Percentiles rank a stretch among this genome's conserved stretches.
phyloP scores from a whole-genome alignment of 345 rosid species.

The Camelina hispida region DNA sequence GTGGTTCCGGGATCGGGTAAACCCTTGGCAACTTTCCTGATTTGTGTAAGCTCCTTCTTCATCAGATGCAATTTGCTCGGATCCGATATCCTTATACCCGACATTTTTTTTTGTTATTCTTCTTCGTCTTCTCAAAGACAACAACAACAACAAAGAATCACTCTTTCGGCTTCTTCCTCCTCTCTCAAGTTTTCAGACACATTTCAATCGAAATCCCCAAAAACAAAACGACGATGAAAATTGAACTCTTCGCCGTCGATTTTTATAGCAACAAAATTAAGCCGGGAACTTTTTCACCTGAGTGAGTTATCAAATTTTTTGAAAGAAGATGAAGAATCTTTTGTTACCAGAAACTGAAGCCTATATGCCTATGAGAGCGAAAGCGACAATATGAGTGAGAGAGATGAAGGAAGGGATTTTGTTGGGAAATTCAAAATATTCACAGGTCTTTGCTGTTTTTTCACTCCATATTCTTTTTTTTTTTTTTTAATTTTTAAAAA shows the following conservation, averaged over 20 bases:
- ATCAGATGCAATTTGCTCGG: constrained; percentile 84
- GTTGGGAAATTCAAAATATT: constrained; percentile 33
- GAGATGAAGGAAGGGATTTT: constrained; percentile 16
- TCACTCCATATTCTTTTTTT: too few species aligned
- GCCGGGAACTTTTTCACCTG: background rate
- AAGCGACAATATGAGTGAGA: too few species aligned
- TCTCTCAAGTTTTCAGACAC: background rate
- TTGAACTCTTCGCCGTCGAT: background rate
- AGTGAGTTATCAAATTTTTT: too few species aligned
- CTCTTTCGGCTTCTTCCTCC: background rate
- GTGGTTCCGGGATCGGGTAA: constrained; percentile 92
- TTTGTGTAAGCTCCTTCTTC: constrained; percentile 86
- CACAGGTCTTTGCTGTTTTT: background rate
- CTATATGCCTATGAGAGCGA: background rate
- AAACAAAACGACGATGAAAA: background rate
- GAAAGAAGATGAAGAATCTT: constrained; percentile 24
- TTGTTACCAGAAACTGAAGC: background rate
- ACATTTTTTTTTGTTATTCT: constrained; percentile 41
- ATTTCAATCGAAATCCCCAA: constrained; percentile 9
- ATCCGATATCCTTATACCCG: constrained; percentile 59
- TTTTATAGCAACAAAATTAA: background rate
- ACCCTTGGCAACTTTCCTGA: constrained; percentile 72
- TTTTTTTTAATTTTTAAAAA: too few species aligned
- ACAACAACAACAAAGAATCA: background rate
- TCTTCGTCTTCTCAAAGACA: background rate